Conservation (phyloP, 345 rosid species). For the Boechera stricta region DNA sequence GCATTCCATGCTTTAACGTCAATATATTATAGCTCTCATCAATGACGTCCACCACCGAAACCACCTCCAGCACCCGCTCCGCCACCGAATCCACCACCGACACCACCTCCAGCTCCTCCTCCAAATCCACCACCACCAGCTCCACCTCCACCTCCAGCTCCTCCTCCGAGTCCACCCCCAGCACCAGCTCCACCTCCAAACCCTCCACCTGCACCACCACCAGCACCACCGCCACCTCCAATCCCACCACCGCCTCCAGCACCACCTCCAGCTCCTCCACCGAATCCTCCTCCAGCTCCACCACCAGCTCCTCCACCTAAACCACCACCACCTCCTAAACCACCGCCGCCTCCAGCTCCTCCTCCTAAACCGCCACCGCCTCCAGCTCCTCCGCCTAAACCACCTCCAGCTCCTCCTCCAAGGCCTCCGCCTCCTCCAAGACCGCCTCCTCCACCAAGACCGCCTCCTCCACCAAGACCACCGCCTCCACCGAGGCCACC, state of each 20-base stretch:
- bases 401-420: slow-evolving; percentile 47
- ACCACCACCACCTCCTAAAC: slow-evolving; percentile 45
- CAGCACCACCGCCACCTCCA: not conserved
- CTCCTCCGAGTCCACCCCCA: slow-evolving; percentile 52
- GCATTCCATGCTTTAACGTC: slow-evolving; percentile 35
- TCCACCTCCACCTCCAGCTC: slow-evolving; percentile 50
- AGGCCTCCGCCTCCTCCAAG: slow-evolving; percentile 45
- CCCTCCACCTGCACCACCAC: slow-evolving; percentile 58
- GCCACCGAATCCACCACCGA: slow-evolving; percentile 49
- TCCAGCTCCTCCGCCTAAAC: slow-evolving; percentile 40
- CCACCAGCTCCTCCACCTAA: slow-evolving; percentile 50
- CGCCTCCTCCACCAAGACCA: slow-evolving; percentile 48
- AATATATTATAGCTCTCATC: slow-evolving; percentile 22
- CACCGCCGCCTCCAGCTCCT: slow-evolving; percentile 47
- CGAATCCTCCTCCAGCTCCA: slow-evolving; percentile 42
- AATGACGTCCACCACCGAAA: slow-evolving; percentile 34
- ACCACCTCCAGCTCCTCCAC: slow-evolving; percentile 53
- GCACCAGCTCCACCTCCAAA: slow-evolving; percentile 50
- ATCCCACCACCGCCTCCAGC: slow-evolving; percentile 44
- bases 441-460: slow-evolving; percentile 51
- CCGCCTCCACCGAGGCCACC: slow-evolving; percentile 34
- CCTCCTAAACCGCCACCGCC: slow-evolving; percentile 44
- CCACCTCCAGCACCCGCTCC: slow-evolving; percentile 43
- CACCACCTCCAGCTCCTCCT: slow-evolving; percentile 39
- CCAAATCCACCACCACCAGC: slow-evolving; percentile 43